Percentiles rank a stretch among this genome's conserved stretches.
These are phyloP conservation scores for Trametopsis cervina DNA, from an alignment of 768 basidiomycete species.

Conservation along the genomic window DNA sequence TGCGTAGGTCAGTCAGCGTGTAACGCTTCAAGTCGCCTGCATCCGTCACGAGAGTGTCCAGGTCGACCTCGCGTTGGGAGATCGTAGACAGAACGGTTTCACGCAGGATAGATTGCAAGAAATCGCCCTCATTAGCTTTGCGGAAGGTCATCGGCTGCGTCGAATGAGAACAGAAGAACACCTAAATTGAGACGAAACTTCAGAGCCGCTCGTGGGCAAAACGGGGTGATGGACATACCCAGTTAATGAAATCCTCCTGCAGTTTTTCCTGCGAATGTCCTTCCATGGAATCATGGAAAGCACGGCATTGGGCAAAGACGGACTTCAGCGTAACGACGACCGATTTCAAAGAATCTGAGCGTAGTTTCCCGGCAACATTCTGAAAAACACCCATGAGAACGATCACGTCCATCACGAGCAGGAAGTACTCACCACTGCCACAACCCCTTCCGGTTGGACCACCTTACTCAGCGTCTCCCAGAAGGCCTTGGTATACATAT, in stretches of 20 bases:
- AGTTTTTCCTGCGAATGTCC: conserved; percentile 39
- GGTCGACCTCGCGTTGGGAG: conserved; percentile 15
- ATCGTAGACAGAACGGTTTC: conserved; percentile 49
- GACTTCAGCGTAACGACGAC: conserved; percentile 63
- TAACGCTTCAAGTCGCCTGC: conserved; percentile 37
- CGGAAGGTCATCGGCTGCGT: conserved; percentile 52
- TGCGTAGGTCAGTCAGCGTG: conserved; percentile 55
- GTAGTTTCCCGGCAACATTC: conserved; percentile 80
- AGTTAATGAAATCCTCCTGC: conserved; percentile 56
- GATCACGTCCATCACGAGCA: not conserved
- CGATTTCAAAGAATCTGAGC: conserved; percentile 54
- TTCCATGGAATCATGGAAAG: conserved; percentile 66
- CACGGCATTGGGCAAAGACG: conserved; percentile 74
- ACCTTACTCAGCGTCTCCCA: conserved; percentile 64
- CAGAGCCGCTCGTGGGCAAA: not conserved
- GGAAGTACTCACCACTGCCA: conserved; percentile 63
- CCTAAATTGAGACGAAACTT: conserved; percentile 34
- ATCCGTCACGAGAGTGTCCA: conserved; percentile 13
- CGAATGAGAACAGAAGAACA: conserved; percentile 74
- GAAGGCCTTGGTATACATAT: conserved; percentile 80
- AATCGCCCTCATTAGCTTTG: conserved; percentile 45
- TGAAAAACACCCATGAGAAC: conserved; percentile 21
- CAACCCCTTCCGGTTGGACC: conserved; percentile 63
- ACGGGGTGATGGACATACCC: conserved; percentile 42
- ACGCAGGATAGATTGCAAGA: conserved; percentile 62